Evolutionary conservation across 2,329 filamentous ascomycete species (phyloP).

Genomic region (Penicillium sp.): DNA sequence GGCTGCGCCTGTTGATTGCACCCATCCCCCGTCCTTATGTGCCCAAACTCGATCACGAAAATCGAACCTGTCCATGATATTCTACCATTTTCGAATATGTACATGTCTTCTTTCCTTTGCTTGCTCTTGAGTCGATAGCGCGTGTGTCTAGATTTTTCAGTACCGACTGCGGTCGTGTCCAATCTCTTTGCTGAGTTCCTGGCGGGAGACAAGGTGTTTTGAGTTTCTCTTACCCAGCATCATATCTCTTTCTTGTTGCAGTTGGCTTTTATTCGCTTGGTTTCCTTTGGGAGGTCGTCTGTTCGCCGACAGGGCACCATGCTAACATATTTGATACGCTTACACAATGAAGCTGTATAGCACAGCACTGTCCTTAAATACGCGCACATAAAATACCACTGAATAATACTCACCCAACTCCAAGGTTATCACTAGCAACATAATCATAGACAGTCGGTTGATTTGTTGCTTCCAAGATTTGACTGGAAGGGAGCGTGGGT

Average conservation of each 20-base stretch:
- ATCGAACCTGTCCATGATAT: conserved; percentile 40
- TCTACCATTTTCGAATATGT: conserved; percentile 37
- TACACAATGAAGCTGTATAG: conserved; percentile 26
- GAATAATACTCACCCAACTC: too few species aligned
- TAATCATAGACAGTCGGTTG: too few species aligned
- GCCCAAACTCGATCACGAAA: conserved; percentile 26
- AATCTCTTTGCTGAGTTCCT: conserved; percentile 17
- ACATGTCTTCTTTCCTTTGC: conserved; percentile 35
- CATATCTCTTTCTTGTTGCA: conserved; percentile 18
- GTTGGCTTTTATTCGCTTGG: conserved; percentile 14
- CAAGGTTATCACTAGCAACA: too few species aligned
- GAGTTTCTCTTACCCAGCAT: conserved; percentile 21
- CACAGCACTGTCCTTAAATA: conserved; percentile 14
- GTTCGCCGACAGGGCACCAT: conserved; percentile 10
- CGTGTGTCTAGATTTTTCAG: conserved; percentile 29
- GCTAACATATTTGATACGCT: conserved; percentile 17
- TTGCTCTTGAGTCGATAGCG: conserved; percentile 35
- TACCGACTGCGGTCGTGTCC: conserved; percentile 17
- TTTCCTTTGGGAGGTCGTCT: conserved; percentile 8
- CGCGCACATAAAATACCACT: not conserved
- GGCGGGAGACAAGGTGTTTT: conserved; percentile 20
- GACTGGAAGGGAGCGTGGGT: too few species aligned
- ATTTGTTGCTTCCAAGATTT: too few species aligned
- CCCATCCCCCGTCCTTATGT: conserved; percentile 8
- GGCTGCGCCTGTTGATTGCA: conserved; percentile 65